phyloP scores from a whole-genome alignment of 148 eudicot species.

The Chenopodium suecicum region DNA sequence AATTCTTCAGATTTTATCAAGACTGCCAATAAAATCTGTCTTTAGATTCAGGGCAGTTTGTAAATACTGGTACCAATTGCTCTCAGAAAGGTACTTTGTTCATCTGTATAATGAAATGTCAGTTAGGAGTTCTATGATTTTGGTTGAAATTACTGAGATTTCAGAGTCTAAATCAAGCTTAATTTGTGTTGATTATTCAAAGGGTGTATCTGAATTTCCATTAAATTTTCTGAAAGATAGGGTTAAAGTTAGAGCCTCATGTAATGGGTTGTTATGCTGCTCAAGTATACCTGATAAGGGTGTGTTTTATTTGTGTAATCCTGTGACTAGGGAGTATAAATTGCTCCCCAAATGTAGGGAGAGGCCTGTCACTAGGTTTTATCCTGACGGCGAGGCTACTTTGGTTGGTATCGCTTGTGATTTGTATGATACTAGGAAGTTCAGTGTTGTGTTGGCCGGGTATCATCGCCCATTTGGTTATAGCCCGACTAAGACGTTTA shows the following conservation, averaged over 20 bases:
- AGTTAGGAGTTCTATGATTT: slow-evolving; percentile 50
- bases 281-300: slow-evolving; percentile 88
- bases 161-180: slow-evolving; percentile 57
- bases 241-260: slow-evolving; percentile 82
- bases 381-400: slow-evolving; percentile 84
- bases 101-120: slow-evolving; percentile 54
- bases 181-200: slow-evolving; percentile 64
- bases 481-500: slow-evolving; percentile 64
- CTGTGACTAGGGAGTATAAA: slow-evolving; percentile 67
- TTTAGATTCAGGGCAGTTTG: slow-evolving; percentile 66
- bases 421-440: slow-evolving; percentile 37
- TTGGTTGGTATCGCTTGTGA: slow-evolving; percentile 81
- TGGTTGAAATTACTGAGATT: slow-evolving; percentile 68
- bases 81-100: slow-evolving; percentile 60
- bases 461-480: slow-evolving; percentile 79
- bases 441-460: slow-evolving; percentile 85
- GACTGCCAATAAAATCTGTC: slow-evolving; percentile 73
- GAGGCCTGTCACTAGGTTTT: slow-evolving; percentile 75
- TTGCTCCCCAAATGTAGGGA: slow-evolving; percentile 71
- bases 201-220: slow-evolving; percentile 68
- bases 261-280: slow-evolving; percentile 90
- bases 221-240: slow-evolving; percentile 74
- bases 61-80: slow-evolving; percentile 59
- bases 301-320: slow-evolving; percentile 90
- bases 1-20: slow-evolving; percentile 63